Evolutionary conservation across 2,329 filamentous ascomycete genomes (phyloP).

Genomic region (Stachybotrys chartarum): DNA sequence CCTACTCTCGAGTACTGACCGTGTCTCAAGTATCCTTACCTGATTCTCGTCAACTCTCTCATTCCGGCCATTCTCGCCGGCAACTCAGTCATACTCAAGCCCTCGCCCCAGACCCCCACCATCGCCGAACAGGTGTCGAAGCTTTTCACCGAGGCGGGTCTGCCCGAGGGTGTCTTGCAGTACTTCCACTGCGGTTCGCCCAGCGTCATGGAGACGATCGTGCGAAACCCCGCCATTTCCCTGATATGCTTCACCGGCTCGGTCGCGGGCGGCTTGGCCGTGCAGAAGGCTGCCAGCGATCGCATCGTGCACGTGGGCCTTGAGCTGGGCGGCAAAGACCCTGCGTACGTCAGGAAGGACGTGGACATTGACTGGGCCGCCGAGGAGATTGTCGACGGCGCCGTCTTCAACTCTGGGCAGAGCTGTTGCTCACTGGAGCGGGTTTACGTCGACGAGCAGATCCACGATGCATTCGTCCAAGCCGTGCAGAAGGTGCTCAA

Average conservation of each 20-base stretch:
- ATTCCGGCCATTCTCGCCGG: conserved; percentile 86
- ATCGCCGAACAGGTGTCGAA: conserved; percentile 77
- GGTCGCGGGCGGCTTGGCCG: conserved; percentile 76
- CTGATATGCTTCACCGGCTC: conserved; percentile 92
- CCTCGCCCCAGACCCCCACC: conserved; percentile 89
- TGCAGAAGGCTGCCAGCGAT: conserved; percentile 78
- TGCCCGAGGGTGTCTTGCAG: conserved; percentile 79
- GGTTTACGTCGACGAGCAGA: conserved; percentile 79
- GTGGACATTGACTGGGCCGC: conserved; percentile 88
- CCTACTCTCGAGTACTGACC: neutral
- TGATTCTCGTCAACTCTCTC: conserved; percentile 87
- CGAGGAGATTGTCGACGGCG: conserved; percentile 88
- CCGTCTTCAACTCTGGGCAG: conserved; percentile 98
- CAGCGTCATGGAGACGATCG: conserved; percentile 66
- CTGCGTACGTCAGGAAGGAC: conserved; percentile 79
- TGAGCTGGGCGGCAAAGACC: conserved; percentile 91
- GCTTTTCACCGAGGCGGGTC: conserved; percentile 71
- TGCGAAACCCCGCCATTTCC: conserved; percentile 68
- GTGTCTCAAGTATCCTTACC: conserved; percentile 71
- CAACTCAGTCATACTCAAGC: conserved; percentile 89
- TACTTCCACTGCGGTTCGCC: conserved; percentile 86
- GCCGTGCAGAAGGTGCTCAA: conserved; percentile 74
- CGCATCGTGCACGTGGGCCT: conserved; percentile 80
- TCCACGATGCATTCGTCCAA: conserved; percentile 76
- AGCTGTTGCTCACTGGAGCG: conserved; percentile 92